A percentile compares a stretch with the other conserved stretches of the same genome.
Evolutionary conservation across 2,329 filamentous ascomycete species (phyloP).

Genomic region (Knoxdaviesia capensis): DNA sequence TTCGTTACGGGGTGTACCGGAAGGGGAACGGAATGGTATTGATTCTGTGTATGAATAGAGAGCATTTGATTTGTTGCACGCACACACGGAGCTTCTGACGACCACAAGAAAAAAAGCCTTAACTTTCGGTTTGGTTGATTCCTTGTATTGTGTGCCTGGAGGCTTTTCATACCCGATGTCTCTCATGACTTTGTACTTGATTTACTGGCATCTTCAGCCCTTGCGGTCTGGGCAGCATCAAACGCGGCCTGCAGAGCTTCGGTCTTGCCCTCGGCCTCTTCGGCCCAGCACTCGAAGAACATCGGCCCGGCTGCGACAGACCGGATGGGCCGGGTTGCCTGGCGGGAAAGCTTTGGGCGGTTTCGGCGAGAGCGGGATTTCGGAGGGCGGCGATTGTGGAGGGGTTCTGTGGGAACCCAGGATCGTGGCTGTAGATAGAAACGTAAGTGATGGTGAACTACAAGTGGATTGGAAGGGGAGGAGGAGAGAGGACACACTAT

Average conservation of each 20-base stretch:
- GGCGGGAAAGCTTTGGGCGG: neutral
- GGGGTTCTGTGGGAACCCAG: slow-evolving; percentile 35
- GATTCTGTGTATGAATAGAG: neutral
- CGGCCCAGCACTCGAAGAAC: slow-evolving; percentile 45
- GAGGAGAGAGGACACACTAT: slow-evolving; percentile 21
- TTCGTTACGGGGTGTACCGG: neutral
- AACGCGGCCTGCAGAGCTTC: no score
- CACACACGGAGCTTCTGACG: no score
- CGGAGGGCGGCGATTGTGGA: slow-evolving; percentile 5
- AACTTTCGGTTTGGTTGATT: no score
- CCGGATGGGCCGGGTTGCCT: slow-evolving; percentile 18
- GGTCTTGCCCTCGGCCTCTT: slow-evolving; percentile 24
- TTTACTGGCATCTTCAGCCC: no score
- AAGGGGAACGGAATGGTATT: neutral
- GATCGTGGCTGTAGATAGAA: slow-evolving; percentile 30
- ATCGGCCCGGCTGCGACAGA: slow-evolving; percentile 36
- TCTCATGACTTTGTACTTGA: no score
- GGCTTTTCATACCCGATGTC: no score
- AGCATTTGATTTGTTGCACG: no score
- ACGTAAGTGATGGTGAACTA: neutral
- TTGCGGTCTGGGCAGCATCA: no score
- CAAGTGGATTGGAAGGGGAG: neutral
- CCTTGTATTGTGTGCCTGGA: no score
- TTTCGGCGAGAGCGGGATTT: slow-evolving; percentile 6
- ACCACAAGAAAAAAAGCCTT: no score